Base-by-base conservation (phyloP, 75 land plant species). In the Cupressus sempervirens region DNA sequence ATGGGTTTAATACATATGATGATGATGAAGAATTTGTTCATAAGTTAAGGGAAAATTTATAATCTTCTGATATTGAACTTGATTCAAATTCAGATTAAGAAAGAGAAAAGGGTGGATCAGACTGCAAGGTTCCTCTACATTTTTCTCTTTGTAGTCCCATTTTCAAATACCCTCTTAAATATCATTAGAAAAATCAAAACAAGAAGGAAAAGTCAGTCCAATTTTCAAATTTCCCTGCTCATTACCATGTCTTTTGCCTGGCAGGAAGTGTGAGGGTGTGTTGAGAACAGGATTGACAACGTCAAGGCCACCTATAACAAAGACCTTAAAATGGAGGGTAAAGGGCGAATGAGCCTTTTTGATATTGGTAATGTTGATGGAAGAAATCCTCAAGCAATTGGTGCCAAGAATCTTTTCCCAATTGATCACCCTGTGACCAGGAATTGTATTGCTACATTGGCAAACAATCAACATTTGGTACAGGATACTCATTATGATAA, bases 51-150 rank as follows among this genome's bases (percentile, higher is more conserved):
- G 80, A 29, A 16, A 20, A 82, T 40, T 81, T 79, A 75, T 72
- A 83, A 14, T 84, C 85, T 80, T 92, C 93, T 32, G 93, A 84
- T 14, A 81, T 86, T 72, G 91, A 91, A 18, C 88, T 89, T 86
- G 96, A 95, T 35, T 54, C 87, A 26, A 91, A 91, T n/a, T n/a
- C n/a, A n/a, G n/a, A n/a, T 41, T 70, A 16, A 67, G 84, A 56
- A 46, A 89, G 68, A 72, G 91, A 85, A n/a, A 4, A 35, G 36
- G 34, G 77, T 20, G 16, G 32, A 36, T 75, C 1, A 43, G 77
- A 7, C 80, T 76, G 80, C 46, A 76, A n/a, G 46, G 46, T 6
- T 76, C 23, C 23, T 7, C 46, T 41, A 35, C 36, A 46, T 46
- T 77, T 10, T 77, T 48, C 81, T 23, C 20, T 38, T 46, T 38